These are phyloP conservation scores for Plantago elongata DNA, from an alignment of 257 asterid genomes.

Conservation along the genomic window DNA sequence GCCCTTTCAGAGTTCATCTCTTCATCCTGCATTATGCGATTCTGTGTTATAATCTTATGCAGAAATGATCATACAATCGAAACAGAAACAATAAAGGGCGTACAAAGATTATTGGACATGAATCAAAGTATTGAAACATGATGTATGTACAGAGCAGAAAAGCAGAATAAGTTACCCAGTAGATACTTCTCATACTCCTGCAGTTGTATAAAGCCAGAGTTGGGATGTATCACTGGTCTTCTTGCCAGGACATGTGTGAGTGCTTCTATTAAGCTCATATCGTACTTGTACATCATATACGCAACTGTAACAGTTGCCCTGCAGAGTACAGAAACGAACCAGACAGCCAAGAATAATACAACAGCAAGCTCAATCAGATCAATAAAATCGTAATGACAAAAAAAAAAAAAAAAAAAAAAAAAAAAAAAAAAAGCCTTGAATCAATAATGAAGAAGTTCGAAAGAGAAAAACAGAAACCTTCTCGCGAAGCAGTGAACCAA, in stretches of 20 bases:
- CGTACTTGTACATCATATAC: neutral
- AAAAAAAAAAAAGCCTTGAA: neutral
- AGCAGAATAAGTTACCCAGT: neutral
- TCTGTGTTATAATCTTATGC: neutral
- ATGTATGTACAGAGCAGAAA: neutral
- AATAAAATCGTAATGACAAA: too few relatives aligned
- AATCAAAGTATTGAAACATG: neutral
- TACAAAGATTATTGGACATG: neutral
- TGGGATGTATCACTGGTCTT: slow-evolving; percentile 3
- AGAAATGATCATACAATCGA: neutral
- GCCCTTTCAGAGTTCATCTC: slow-evolving; percentile 1
- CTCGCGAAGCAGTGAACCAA: slow-evolving; percentile 76
- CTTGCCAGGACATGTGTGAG: neutral
- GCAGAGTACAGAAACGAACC: neutral
- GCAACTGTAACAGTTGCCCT: neutral
- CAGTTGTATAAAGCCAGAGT: slow-evolving; percentile 6
- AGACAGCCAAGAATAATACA: neutral
- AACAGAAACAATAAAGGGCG: neutral
- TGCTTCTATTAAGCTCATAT: neutral
- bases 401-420: too few relatives aligned
- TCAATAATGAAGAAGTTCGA: neutral
- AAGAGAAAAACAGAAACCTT: slow-evolving; percentile 35
- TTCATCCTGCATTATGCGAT: neutral
- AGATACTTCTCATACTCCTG: slow-evolving; percentile 1
- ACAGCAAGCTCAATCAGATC: neutral